Evolutionary conservation across 371 early-diverging fungal species (phyloP), one percentile per base, ranked within the genome.

Genomic region (Mucor circinelloides): DNA sequence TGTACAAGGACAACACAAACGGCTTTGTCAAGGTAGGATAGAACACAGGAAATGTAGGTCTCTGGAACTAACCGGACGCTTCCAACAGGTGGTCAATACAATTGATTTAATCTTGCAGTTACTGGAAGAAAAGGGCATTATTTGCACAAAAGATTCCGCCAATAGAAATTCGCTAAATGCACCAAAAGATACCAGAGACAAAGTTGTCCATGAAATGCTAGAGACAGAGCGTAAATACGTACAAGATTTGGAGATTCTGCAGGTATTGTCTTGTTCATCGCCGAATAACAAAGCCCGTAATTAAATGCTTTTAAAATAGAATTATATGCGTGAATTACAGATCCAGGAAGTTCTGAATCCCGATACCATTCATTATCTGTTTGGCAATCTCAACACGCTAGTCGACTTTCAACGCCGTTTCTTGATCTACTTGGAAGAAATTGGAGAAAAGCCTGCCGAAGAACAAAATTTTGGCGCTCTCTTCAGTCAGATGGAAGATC

Each of bases 371-470:
- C 89, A 92, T 63, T 87, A 86, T 68, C 84, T 95, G 57, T 99
- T 99, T 82, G 95, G 93, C 58, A 98, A 99, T 70, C 81, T 99
- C 60, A 91, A 94, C 76, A 88, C 91, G 32, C 80, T 99, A 12
- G 88, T 98, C 17, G 98, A 99, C 71, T 98, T 98, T 60, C 98
- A 98, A 81, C 90, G 98, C 15, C 90, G 96, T 8, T 98, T 98
- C 71, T 73, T 99, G 72, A 88, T 97, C 42, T 90, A 90, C 44
- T 76, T 99, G 68, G 99, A 99, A 81, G 90, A 92, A 38, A 87
- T 94, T 55, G 90, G 92, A 13, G 84, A 91, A 57, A 85, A 85
- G 30, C 56, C 88, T 19, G 81, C 94, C 3, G 79, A 84, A 52
- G 95, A 97, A 42, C 98, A 98, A 76, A 79, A 93, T 52, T 87